These are phyloP conservation scores for Metarhizium robertsii DNA, from an alignment of 2,329 filamentous ascomycete genomes.

Conservation along the genomic window DNA sequence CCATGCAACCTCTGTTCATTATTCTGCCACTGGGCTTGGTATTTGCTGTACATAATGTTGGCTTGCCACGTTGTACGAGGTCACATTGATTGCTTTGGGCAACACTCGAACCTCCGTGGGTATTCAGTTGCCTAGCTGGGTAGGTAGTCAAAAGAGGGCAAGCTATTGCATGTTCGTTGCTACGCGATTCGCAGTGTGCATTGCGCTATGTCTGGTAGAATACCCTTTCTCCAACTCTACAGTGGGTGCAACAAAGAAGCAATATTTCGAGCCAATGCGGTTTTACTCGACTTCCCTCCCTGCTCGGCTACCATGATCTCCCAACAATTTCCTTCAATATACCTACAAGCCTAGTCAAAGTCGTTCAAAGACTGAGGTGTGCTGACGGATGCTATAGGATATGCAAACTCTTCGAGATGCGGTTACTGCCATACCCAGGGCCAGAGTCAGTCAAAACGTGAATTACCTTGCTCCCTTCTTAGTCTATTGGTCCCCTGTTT, in stretches of 20 bases:
- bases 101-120: background rate
- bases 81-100: background rate
- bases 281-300: background rate
- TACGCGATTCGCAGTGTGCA: no score
- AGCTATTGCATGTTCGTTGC: background rate
- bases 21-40: background rate
- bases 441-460: constrained; percentile 42
- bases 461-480: constrained; percentile 7
- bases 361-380: background rate
- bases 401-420: constrained; percentile 41
- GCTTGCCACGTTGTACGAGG: no score
- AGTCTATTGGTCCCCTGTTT: background rate
- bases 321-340: background rate
- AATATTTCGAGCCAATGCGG: background rate
- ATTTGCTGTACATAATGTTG: background rate
- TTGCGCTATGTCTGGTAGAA: no score
- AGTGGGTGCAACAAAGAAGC: background rate
- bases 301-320: background rate
- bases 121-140: background rate
- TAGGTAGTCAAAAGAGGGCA: background rate
- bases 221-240: no score
- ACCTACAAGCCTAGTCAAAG: background rate
- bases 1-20: background rate
- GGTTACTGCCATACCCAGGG: constrained; percentile 41
- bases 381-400: constrained; percentile 26